A percentile compares a stretch with the other conserved stretches of the same genome.
These are phyloP conservation scores for Akanthomyces lecanii DNA, from an alignment of 2,329 filamentous ascomycete genomes.

Conservation along the genomic window DNA sequence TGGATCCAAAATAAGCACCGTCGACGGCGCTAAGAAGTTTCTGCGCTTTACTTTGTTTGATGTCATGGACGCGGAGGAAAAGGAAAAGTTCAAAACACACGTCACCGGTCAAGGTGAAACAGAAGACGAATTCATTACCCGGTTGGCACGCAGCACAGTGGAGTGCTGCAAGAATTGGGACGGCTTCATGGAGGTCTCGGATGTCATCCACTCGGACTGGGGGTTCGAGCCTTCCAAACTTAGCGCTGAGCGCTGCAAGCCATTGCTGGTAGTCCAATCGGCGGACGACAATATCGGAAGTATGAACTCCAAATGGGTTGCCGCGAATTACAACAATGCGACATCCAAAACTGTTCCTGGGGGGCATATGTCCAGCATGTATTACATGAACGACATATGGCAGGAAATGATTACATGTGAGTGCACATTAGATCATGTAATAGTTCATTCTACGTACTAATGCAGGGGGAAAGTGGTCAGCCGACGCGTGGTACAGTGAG, in stretches of 20 bases:
- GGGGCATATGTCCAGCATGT: conserved; percentile 22
- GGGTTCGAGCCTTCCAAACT: conserved; percentile 21
- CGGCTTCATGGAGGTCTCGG: conserved; percentile 24
- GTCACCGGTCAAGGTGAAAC: conserved; percentile 13
- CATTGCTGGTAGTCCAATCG: conserved; percentile 20
- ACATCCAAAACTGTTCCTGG: conserved; percentile 19
- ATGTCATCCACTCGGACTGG: conserved; percentile 25
- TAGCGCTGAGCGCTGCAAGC: conserved; percentile 21
- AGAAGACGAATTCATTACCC: conserved; percentile 15
- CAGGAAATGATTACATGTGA: conserved; percentile 17
- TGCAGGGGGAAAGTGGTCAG: neutral
- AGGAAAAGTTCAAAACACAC: conserved; percentile 8
- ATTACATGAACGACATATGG: conserved; percentile 23
- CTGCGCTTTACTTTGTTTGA: conserved; percentile 17
- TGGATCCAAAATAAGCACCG: conserved; percentile 16
- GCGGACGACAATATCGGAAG: conserved; percentile 21
- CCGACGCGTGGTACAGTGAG: no score
- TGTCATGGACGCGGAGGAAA: conserved; percentile 20
- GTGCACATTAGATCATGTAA: neutral
- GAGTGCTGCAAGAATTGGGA: conserved; percentile 22
- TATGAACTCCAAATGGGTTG: conserved; percentile 21
- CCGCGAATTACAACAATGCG: conserved; percentile 20
- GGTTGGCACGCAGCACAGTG: conserved; percentile 18
- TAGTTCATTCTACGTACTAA: neutral
- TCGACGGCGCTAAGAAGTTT: conserved; percentile 20